Evolutionary conservation across 2,329 filamentous ascomycete genomes (phyloP).

Genomic region (Seiridium unicorne): DNA sequence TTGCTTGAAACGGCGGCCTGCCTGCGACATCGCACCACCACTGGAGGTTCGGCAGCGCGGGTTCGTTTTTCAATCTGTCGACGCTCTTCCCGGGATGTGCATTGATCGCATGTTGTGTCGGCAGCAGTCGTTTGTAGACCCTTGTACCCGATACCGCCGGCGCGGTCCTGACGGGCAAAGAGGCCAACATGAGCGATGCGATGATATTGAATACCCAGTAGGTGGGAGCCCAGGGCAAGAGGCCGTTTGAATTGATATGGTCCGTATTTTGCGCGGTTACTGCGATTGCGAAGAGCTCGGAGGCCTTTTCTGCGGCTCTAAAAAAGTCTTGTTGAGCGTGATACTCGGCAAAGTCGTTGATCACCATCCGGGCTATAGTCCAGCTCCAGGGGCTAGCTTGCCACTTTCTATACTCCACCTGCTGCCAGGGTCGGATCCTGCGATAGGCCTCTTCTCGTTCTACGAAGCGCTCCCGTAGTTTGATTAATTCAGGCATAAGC

Average conservation of each 20-base stretch:
- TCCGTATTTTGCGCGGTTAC: neutral
- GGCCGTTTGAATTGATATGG: no score
- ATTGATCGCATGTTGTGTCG: neutral
- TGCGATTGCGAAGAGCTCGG: neutral
- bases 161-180: neutral
- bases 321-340: neutral
- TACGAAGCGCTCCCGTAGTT: neutral
- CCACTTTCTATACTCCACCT: neutral
- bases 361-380: neutral
- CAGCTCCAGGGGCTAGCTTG: neutral
- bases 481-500: neutral
- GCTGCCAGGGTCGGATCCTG: neutral
- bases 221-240: neutral
- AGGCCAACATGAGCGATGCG: neutral
- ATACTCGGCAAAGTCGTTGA: neutral
- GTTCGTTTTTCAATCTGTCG: neutral
- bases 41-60: neutral
- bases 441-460: neutral
- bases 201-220: neutral
- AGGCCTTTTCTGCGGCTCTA: neutral
- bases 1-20: neutral
- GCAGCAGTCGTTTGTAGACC: neutral
- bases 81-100: neutral
- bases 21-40: neutral
- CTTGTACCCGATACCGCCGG: neutral